Evolutionary conservation across 1,284 basidiomycete genomes (phyloP), one percentile per base, ranked within the genome.

Genomic region (Puccinia polysora): DNA sequence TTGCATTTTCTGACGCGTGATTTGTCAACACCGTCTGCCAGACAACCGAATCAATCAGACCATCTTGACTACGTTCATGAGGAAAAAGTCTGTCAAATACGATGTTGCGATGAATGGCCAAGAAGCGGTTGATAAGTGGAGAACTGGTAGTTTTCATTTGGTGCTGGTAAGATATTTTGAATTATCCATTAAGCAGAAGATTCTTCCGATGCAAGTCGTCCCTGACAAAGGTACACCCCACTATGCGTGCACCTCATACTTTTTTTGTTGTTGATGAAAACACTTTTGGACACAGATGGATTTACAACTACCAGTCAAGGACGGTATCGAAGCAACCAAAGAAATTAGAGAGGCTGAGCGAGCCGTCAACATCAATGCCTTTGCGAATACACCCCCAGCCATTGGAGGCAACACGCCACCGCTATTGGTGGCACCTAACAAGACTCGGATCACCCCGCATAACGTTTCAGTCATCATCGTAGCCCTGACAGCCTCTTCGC

Each of bases 31-130:
- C n/a, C 8, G 58, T 30, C 18, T 65, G 28, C 10, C 77, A 97
- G 96, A 99, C 82, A 99, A 99, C 79, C 90, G 91, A 2, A 98
- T 99, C 82, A 98, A 99, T 80, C 93, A 95, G 78, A 93, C 90
- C 30, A 97, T 98, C 80, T 83, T 98, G 73, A 90, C 89, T 43
- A 95, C 90, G 59, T 97, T 97, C 79, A 91, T 98, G 89, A 88
- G 86, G 77, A 91, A 89, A 82, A 97, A 94, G 82, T 90, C 89
- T 81, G 96, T 98, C 81, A 92, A 91, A 80, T 96, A 89, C 81
- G 90, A 94, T 75, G 86, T 95, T 59, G 96, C 96, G 14, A 91
- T 89, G 79, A 92, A 98, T 79, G 96, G 96, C 43, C 86, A 88
- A 74, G 94, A 98, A 81, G 96, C 96, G 0, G 91, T 99, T 8